Percentiles rank a stretch among this genome's conserved stretches.
These are phyloP conservation scores for Salicornia ramosissima DNA, from an alignment of 148 eudicot genomes.

Conservation along the genomic window DNA sequence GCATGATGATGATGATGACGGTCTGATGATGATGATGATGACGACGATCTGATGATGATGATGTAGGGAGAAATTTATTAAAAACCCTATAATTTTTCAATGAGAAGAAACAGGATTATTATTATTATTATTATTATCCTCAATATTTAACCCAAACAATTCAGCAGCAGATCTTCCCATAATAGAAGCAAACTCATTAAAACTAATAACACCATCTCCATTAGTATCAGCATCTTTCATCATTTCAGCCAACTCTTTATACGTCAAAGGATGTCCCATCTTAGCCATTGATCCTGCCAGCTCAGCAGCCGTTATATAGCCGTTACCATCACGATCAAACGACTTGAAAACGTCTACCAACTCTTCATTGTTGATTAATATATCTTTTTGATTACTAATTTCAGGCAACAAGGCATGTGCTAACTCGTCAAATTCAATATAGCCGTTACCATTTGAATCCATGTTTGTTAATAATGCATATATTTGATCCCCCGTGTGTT, in stretches of 20 bases:
- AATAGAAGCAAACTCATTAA: conserved; percentile 51
- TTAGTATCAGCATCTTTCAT: conserved; percentile 66
- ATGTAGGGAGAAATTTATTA: no score
- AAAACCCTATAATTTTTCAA: no score
- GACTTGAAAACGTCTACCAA: conserved; percentile 47
- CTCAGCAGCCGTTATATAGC: conserved; percentile 61
- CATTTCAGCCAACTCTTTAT: conserved; percentile 53
- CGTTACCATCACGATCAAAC: conserved; percentile 65
- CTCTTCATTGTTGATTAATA: conserved; percentile 51
- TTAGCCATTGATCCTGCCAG: conserved; percentile 72
- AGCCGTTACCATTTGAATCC: conserved; percentile 63
- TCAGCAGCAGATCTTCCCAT: conserved; percentile 63
- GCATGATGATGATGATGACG: no score
- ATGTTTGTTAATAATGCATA: conserved; percentile 38
- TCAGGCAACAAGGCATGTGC: conserved; percentile 47
- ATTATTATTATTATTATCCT: background rate
- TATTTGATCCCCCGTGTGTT: conserved; percentile 54
- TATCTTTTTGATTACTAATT: conserved; percentile 30
- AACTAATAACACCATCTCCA: conserved; percentile 73
- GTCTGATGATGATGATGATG: no score
- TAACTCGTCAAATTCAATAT: conserved; percentile 57
- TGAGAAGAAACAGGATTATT: background rate
- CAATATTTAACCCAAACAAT: conserved; percentile 33
- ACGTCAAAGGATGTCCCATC: conserved; percentile 63
- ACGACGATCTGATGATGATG: no score